phyloP scores from a whole-genome alignment of 306 rosid species.

The Quillaja saponaria region DNA sequence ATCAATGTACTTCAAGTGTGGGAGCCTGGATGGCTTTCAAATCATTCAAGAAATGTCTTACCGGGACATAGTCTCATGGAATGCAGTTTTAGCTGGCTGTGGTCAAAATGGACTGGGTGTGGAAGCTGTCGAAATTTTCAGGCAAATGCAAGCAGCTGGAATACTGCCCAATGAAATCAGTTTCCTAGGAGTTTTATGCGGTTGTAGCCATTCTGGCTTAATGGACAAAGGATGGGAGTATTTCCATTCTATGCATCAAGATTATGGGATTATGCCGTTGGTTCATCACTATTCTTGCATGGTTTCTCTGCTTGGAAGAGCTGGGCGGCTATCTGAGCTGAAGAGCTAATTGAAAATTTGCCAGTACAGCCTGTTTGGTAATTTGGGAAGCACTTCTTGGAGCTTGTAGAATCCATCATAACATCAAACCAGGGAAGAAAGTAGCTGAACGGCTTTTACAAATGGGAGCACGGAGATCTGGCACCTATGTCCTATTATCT shows the following conservation, averaged over 20 bases:
- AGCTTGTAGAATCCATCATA: slow-evolving; percentile 36
- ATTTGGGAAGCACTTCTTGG: slow-evolving; percentile 42
- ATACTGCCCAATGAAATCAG: slow-evolving; percentile 29
- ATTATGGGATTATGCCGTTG: slow-evolving; percentile 31
- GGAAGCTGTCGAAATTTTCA: slow-evolving; percentile 34
- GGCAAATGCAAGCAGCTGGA: slow-evolving; percentile 31
- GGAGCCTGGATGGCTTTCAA: slow-evolving; percentile 32
- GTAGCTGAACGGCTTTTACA: slow-evolving; percentile 28
- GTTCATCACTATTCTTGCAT: slow-evolving; percentile 41
- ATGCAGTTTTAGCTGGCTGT: slow-evolving; percentile 39
- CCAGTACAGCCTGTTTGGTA: slow-evolving; percentile 20
- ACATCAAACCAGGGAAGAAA: slow-evolving; percentile 28
- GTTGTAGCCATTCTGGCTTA: slow-evolving; percentile 42
- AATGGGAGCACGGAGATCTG: slow-evolving; percentile 22
- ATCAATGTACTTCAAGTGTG: slow-evolving; percentile 47
- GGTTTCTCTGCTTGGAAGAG: slow-evolving; percentile 39
- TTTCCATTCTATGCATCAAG: slow-evolving; percentile 35
- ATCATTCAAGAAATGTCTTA: slow-evolving; percentile 32
- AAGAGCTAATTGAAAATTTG: slow-evolving; percentile 29
- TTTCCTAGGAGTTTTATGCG: slow-evolving; percentile 33
- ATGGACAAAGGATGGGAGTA: slow-evolving; percentile 29
- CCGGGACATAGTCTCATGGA: slow-evolving; percentile 38
- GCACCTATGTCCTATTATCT: slow-evolving; percentile 28
- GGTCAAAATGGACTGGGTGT: slow-evolving; percentile 32
- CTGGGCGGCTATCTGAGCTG: slow-evolving; percentile 35